These are phyloP conservation scores for Annulohypoxylon stygium DNA, from an alignment of 495 filamentous ascomycete genomes.

Conservation along the genomic window DNA sequence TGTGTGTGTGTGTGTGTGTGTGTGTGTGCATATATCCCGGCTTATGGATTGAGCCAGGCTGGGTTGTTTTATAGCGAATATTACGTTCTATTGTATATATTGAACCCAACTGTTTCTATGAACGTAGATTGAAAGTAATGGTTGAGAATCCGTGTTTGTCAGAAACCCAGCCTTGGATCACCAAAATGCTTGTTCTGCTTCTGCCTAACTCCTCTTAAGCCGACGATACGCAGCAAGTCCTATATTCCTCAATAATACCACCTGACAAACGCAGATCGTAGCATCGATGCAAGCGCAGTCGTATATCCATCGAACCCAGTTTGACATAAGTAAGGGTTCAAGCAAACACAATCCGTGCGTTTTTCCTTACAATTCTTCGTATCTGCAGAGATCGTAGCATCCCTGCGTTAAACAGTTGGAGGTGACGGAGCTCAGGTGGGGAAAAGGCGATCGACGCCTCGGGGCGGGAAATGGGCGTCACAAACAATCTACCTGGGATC, in stretches of 20 bases:
- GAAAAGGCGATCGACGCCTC: background rate
- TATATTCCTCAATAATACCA: background rate
- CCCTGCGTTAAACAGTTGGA: background rate
- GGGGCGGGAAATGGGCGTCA: background rate
- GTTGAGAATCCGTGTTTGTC: background rate
- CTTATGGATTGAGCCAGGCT: background rate
- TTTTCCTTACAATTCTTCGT: background rate
- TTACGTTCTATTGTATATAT: conserved; percentile 27
- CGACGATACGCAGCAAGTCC: background rate
- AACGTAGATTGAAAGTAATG: too few relatives aligned
- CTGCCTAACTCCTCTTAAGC: background rate
- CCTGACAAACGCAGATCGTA: background rate
- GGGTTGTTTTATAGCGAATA: conserved; percentile 7
- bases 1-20: background rate
- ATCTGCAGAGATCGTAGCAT: background rate
- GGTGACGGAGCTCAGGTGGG: background rate
- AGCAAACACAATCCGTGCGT: background rate
- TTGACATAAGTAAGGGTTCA: background rate
- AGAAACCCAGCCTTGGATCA: too few relatives aligned
- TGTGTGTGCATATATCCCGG: background rate
- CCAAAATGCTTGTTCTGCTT: too few relatives aligned
- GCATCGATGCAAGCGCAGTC: background rate
- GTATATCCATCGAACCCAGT: background rate
- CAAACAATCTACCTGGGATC: background rate
- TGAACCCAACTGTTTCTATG: background rate